phyloP scores from a whole-genome alignment of 345 rosid genomes.

The Melaleuca alternifolia region DNA sequence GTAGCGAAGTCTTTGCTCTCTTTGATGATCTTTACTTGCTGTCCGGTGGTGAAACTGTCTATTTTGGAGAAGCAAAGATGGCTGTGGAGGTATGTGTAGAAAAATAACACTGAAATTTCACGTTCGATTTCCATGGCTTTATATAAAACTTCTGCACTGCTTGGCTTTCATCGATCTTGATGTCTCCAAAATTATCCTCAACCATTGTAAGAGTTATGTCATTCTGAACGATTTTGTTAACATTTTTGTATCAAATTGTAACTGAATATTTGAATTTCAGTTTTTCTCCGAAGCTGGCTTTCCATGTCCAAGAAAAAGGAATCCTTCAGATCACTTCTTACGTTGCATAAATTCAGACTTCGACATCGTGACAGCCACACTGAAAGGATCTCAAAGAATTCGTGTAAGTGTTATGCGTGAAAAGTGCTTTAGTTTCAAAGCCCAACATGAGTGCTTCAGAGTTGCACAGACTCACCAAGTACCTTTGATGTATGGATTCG shows the following conservation, averaged over 20 bases:
- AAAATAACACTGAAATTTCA: not conserved
- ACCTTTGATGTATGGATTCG: not conserved
- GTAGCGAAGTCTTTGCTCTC: slow-evolving; percentile 68
- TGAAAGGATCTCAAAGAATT: slow-evolving; percentile 54
- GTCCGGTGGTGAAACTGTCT: slow-evolving; percentile 59
- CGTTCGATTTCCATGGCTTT: not conserved
- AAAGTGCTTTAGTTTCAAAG: not conserved
- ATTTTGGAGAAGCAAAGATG: slow-evolving; percentile 57
- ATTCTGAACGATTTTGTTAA: not conserved
- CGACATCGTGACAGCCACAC: slow-evolving; percentile 59
- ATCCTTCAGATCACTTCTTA: slow-evolving; percentile 75
- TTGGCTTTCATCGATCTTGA: not conserved
- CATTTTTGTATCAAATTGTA: not conserved
- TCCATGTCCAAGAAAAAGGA: slow-evolving; percentile 62
- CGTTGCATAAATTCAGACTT: slow-evolving; percentile 72
- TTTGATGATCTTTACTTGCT: slow-evolving; percentile 69
- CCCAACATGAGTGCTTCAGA: not conserved
- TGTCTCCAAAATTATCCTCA: not conserved
- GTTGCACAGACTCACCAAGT: not conserved
- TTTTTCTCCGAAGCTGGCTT: slow-evolving; percentile 76
- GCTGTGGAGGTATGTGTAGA: slow-evolving; percentile 39
- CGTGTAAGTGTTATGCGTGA: slow-evolving; percentile 18
- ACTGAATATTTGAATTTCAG: slow-evolving; percentile 9
- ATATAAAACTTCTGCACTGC: not conserved
- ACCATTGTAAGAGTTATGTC: not conserved